A percentile compares a stretch with the other conserved stretches of the same genome.
Conservation (phyloP, 2,329 filamentous ascomycete genomes). For the Pochonia chlamydosporia region DNA sequence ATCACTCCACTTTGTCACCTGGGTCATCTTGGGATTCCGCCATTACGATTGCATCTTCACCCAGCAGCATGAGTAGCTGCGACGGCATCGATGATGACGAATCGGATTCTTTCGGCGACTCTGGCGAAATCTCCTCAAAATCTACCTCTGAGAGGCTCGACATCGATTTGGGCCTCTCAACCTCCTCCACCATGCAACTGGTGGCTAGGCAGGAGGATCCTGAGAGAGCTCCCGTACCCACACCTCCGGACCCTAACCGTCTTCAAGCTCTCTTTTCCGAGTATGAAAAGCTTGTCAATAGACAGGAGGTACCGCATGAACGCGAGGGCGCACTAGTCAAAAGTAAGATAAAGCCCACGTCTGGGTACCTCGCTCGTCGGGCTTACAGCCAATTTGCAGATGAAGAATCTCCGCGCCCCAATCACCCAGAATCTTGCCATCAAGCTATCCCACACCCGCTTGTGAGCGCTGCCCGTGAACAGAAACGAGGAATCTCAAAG, state of each 20-base stretch:
- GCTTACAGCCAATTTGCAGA: neutral
- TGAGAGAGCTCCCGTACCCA: neutral
- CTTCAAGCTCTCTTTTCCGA: conserved; percentile 3
- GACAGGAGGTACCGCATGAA: neutral
- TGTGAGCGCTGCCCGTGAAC: neutral
- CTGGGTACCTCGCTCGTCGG: neutral
- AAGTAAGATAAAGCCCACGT: neutral
- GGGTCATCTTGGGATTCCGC: neutral
- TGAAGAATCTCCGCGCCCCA: neutral
- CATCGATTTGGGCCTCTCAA: neutral
- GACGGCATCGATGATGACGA: neutral
- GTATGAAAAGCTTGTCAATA: conserved; percentile 3
- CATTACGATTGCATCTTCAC: neutral
- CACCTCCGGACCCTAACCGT: neutral
- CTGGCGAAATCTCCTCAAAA: neutral
- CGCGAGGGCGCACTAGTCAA: neutral
- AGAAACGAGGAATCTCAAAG: conserved; percentile 1
- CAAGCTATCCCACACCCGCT: neutral
- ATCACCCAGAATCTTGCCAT: neutral
- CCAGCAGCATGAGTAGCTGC: conserved; percentile 1
- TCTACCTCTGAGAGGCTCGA: conserved; percentile 1
- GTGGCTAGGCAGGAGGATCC: conserved; percentile 1
- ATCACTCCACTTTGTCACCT: conserved; percentile 1
- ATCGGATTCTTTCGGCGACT: neutral
- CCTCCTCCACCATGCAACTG: neutral